phyloP scores from a whole-genome alignment of 1,284 basidiomycete species.

The Dichomitus squalens region DNA sequence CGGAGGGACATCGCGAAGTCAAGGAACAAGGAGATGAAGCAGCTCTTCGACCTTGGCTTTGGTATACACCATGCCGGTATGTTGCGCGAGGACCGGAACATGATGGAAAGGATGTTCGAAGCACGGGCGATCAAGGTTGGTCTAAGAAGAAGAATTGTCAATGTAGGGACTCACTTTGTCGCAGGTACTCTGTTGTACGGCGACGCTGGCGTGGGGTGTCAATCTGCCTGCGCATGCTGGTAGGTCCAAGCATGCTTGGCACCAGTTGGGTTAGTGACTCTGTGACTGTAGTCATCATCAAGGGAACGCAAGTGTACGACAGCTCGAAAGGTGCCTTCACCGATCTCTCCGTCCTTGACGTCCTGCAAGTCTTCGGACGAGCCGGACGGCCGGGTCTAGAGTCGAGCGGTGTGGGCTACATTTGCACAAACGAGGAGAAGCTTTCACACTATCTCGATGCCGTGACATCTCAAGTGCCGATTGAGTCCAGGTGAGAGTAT shows the following conservation, averaged over 20 bases:
- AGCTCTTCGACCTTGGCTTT: conserved; percentile 91
- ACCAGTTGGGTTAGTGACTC: neutral
- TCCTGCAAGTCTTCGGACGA: conserved; percentile 96
- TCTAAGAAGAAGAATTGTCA: neutral
- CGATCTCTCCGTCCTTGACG: conserved; percentile 94
- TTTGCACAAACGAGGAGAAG: conserved; percentile 94
- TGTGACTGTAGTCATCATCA: conserved; percentile 81
- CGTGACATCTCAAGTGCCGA: conserved; percentile 90
- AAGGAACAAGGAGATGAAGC: conserved; percentile 96
- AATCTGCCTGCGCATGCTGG: conserved; percentile 98
- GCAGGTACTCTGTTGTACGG: conserved; percentile 96
- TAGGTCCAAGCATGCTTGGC: conserved; percentile 32
- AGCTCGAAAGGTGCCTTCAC: conserved; percentile 87
- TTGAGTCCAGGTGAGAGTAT: conserved; percentile 86
- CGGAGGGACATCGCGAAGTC: conserved; percentile 80
- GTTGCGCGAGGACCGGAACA: conserved; percentile 91
- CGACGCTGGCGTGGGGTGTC: conserved; percentile 99
- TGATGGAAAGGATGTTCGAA: conserved; percentile 96
- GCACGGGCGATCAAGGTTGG: conserved; percentile 87
- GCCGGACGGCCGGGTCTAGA: conserved; percentile 97
- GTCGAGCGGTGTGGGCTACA: conserved; percentile 94
- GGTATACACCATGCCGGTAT: conserved; percentile 99
- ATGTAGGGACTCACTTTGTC: conserved; percentile 10
- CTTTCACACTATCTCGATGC: conserved; percentile 91
- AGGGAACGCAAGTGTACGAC: conserved; percentile 97